Evolutionary conservation across 2,329 filamentous ascomycete species (phyloP).

Genomic region (Fusarium armeniacum): DNA sequence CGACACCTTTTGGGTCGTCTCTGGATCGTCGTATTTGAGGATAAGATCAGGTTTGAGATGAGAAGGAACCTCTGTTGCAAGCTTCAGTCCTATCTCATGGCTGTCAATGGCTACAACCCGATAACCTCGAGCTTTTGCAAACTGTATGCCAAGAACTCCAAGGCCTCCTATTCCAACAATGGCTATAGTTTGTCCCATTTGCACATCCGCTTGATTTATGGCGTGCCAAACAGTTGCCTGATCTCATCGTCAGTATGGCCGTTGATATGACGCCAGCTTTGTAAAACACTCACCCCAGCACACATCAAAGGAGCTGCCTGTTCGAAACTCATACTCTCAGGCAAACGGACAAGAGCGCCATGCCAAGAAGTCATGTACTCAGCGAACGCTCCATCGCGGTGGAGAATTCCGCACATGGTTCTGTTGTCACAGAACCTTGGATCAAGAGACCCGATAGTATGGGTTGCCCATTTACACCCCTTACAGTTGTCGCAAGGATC

Average conservation of each 20-base stretch:
- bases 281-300: constrained; percentile 25
- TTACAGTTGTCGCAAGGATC: constrained; percentile 36
- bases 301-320: constrained; percentile 42
- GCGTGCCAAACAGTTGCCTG: constrained; percentile 43
- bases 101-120: constrained; percentile 50
- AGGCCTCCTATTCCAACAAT: constrained; percentile 48
- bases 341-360: constrained; percentile 29
- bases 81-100: constrained; percentile 24
- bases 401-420: constrained; percentile 34
- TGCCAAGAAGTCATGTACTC: constrained; percentile 40
- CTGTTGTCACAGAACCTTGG: constrained; percentile 40
- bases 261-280: background rate
- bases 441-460: constrained; percentile 27
- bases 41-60: constrained; percentile 38
- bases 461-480: constrained; percentile 34
- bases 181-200: constrained; percentile 20
- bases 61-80: constrained; percentile 38
- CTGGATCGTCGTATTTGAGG: constrained; percentile 14
- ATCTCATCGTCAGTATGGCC: background rate
- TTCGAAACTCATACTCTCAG: constrained; percentile 34
- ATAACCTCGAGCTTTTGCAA: constrained; percentile 49
- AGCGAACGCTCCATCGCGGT: constrained; percentile 32
- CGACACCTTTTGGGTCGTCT: constrained; percentile 24
- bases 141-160: constrained; percentile 48
- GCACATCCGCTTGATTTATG: constrained; percentile 25